phyloP scores from a whole-genome alignment of 208 protist species.

The Acanthamoeba castellanii region DNA sequence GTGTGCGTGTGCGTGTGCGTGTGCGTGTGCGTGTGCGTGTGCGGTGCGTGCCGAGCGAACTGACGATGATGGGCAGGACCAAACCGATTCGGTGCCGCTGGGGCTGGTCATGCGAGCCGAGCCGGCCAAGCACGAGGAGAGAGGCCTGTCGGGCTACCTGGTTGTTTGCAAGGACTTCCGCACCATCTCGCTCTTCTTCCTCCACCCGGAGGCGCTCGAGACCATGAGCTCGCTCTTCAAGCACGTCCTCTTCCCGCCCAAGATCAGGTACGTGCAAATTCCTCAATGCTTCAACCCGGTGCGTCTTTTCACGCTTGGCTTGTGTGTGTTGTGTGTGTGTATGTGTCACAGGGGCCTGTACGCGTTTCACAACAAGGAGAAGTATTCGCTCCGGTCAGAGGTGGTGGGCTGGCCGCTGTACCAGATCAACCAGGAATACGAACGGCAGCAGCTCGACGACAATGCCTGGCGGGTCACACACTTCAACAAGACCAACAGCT shows the following conservation, averaged over 20 bases:
- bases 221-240: slow-evolving; percentile 43
- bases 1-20: background rate
- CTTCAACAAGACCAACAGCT: background rate
- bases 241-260: background rate
- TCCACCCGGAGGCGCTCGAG: slow-evolving; percentile 15
- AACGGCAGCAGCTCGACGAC: background rate
- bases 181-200: slow-evolving; percentile 37
- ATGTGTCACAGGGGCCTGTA: slow-evolving; percentile 2
- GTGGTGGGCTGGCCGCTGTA: slow-evolving; percentile 52
- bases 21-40: background rate
- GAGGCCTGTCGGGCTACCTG: background rate
- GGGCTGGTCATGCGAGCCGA: slow-evolving; percentile 6
- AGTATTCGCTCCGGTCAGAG: slow-evolving; percentile 21
- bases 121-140: slow-evolving; percentile 34
- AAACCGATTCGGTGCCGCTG: slow-evolving; percentile 7
- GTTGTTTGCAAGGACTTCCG: slow-evolving; percentile 48
- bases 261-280: background rate
- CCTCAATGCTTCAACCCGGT: background rate
- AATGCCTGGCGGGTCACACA: background rate
- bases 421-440: slow-evolving; percentile 5
- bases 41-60: background rate
- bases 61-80: background rate
- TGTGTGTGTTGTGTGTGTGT: background rate
- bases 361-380: slow-evolving; percentile 63
- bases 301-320: background rate